phyloP scores from a whole-genome alignment of 1,284 basidiomycete genomes.

The Cystobasidiaceae sp. region DNA sequence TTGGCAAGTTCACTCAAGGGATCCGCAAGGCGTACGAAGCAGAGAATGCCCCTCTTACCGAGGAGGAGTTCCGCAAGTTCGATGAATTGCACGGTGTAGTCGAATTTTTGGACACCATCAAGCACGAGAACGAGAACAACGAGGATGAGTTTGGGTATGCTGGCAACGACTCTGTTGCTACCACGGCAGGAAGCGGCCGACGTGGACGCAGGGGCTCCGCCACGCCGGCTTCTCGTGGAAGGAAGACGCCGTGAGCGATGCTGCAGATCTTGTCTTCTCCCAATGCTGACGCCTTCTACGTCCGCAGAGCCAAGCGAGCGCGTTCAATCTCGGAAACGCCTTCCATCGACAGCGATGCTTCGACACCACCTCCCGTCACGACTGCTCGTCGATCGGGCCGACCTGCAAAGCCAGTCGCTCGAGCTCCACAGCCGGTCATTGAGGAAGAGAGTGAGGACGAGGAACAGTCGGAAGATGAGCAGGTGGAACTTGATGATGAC shows the following conservation, averaged over 20 bases:
- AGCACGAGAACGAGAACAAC: constrained; percentile 12
- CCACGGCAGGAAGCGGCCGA: not conserved
- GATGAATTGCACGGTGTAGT: constrained; percentile 19
- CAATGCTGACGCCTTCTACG: not conserved
- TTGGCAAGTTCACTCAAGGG: constrained; percentile 60
- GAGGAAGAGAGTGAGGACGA: constrained; percentile 2
- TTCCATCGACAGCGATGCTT: not conserved
- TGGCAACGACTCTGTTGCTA: not conserved
- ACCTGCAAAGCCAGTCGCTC: not conserved
- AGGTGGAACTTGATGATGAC: no score
- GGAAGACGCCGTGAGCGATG: constrained; percentile 1
- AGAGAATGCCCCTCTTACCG: constrained; percentile 61
- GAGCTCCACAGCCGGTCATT: not conserved
- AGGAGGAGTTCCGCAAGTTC: constrained; percentile 54
- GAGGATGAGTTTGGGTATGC: not conserved
- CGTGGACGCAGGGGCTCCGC: not conserved
- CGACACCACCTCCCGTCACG: not conserved
- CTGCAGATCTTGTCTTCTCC: no score
- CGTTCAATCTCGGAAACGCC: not conserved
- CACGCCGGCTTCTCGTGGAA: not conserved
- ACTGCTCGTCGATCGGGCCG: not conserved
- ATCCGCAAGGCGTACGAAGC: constrained; percentile 58
- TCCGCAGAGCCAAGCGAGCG: not conserved
- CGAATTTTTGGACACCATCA: constrained; percentile 21
- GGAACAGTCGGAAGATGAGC: no score